Base-by-base conservation (phyloP, 805 yeast genomes). In the Cyberlindnera euphorbiae region DNA sequence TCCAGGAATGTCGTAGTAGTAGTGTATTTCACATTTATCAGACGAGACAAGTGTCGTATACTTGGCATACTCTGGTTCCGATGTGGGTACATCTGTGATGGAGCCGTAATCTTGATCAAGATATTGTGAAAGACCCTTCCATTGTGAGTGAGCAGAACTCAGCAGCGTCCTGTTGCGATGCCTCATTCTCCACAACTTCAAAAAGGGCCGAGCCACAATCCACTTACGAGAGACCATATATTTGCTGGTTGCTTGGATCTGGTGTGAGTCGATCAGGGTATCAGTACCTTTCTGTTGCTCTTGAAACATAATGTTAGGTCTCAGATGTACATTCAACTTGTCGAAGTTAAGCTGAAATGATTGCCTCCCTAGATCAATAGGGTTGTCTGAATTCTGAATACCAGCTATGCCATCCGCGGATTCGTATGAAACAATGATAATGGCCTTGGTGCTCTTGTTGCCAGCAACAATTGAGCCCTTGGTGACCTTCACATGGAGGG, bases 71-170 rank as follows among this genome's bases (percentile, higher is more conserved):
- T 93, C 96, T 18, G 75, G 71, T 15, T 64, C 67, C 11, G 63
- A 65, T 11, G 60, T 60, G 1, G 55, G 45, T 3, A 59, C 56
- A 18, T 62, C 66, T 39, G 67, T 50, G 6, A 49, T 42, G 2
- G 58, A 52, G 5, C 51, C 56, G 7, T 50, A 50, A 17, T 59
- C 64, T 6, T 55, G 59, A 9, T 67, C 67, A n/a, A 76, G 53
- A 54, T 89, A 90, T 25, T 93, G 69, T 11, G 75, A 64, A 17
- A 90, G 60, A 1, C 97, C 97, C 42, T 64, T 71, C 97, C 97
- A 90, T 23, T 35, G 45, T 3, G 39, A 25, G 11, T 39, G 30
- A 3, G 34, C 34, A 7, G 24, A 5, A 16, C 25, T 29, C 26
- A 29, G 21, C 17, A 9, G 10, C 2, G 42, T 34, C 13, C 23